Percentiles rank a stretch among this genome's conserved stretches.
phyloP scores from a whole-genome alignment of 306 rosid species.

The Cucumis melo region DNA sequence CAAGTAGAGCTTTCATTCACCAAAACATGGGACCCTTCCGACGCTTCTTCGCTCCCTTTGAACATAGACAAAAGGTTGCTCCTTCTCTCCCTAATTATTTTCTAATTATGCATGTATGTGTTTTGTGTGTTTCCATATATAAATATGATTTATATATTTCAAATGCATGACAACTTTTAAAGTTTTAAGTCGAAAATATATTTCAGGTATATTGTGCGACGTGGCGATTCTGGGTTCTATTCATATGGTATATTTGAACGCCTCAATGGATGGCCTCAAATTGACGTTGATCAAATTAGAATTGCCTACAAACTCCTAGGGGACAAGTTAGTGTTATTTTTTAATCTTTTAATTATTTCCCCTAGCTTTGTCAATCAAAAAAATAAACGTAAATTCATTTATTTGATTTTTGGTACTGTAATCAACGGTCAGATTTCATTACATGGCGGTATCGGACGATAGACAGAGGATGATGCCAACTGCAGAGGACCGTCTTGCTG shows the following conservation, averaged over 20 bases:
- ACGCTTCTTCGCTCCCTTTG: slow-evolving; percentile 16
- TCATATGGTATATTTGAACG: slow-evolving; percentile 46
- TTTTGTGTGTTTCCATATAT: background rate
- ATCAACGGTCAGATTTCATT: slow-evolving; percentile 32
- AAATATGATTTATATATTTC: background rate
- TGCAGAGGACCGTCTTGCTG: background rate
- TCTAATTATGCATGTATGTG: background rate
- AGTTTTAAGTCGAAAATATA: too few relatives aligned
- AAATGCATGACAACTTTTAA: background rate
- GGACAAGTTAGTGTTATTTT: slow-evolving; percentile 17
- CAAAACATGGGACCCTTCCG: slow-evolving; percentile 28
- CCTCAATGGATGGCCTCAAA: slow-evolving; percentile 30
- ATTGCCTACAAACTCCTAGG: slow-evolving; percentile 32
- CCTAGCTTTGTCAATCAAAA: too few relatives aligned
- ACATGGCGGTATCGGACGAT: slow-evolving; percentile 54
- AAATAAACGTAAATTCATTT: too few relatives aligned
- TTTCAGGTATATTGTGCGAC: slow-evolving; percentile 44
- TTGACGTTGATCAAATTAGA: slow-evolving; percentile 35
- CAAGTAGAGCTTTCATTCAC: slow-evolving; percentile 60
- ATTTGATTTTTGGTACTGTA: too few relatives aligned
- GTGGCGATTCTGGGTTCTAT: slow-evolving; percentile 52
- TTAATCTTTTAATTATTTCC: too few relatives aligned
- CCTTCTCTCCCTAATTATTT: background rate
- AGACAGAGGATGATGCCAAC: slow-evolving; percentile 62
- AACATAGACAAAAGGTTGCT: slow-evolving; percentile 62